Evolutionary conservation across 495 filamentous ascomycete genomes (phyloP).

Genomic region (Podospora pseudopauciseta): DNA sequence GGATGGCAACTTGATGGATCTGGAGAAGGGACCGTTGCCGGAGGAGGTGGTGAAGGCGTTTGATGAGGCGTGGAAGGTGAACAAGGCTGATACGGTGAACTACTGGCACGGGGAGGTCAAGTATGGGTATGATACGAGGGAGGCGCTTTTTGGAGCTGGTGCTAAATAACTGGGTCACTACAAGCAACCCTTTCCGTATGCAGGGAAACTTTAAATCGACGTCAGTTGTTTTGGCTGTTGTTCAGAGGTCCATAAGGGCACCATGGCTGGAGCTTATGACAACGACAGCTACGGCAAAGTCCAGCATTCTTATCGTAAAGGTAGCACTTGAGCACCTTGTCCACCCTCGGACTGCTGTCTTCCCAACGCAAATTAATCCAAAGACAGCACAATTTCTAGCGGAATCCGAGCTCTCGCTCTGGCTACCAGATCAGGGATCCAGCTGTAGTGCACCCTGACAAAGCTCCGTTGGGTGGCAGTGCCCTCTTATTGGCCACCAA

Average conservation of each 20-base stretch:
- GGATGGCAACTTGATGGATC: conserved; percentile 65
- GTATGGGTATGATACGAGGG: conserved; percentile 68
- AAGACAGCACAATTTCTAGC: not conserved
- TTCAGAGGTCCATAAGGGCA: not conserved
- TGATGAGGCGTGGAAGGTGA: conserved; percentile 70
- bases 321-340: no score
- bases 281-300: no score
- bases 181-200: no score
- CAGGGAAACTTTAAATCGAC: no score
- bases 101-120: conserved; percentile 78
- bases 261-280: no score
- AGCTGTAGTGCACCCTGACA: not conserved
- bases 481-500: not conserved
- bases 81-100: conserved; percentile 61
- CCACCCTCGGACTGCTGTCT: not conserved
- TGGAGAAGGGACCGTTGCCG: conserved; percentile 86
- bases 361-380: not conserved
- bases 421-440: not conserved
- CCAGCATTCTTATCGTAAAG: no score
- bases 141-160: conserved; percentile 54
- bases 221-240: no score
- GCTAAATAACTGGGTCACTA: not conserved
- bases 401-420: conserved; percentile 2
- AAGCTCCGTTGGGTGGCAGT: not conserved
- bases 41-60: conserved; percentile 76